phyloP scores from a whole-genome alignment of 179 eudicot genomes.

The Monotropa hypopitys region DNA sequence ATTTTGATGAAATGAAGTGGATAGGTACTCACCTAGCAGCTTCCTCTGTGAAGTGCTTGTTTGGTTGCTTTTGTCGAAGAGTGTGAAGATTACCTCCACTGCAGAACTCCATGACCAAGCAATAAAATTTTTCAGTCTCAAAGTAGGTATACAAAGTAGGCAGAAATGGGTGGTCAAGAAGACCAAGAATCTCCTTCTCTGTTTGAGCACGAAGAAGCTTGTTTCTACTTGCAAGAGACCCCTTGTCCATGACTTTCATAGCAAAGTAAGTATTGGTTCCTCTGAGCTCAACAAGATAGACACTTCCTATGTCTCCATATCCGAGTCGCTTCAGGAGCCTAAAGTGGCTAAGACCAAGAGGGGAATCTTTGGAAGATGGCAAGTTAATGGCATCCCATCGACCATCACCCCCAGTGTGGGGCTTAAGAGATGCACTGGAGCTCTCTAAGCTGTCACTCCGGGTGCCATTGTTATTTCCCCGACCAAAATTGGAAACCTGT shows the following conservation, averaged over 20 bases:
- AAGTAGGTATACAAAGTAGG: slow-evolving; percentile 55
- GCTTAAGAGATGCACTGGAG: slow-evolving; percentile 26
- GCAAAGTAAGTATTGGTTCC: slow-evolving; percentile 48
- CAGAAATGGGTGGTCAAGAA: slow-evolving; percentile 68
- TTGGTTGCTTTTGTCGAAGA: slow-evolving; percentile 58
- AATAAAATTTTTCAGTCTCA: slow-evolving; percentile 59
- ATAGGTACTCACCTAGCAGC: slow-evolving; percentile 43
- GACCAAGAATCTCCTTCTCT: slow-evolving; percentile 62
- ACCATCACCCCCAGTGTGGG: slow-evolving; percentile 55
- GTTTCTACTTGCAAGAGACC: slow-evolving; percentile 56
- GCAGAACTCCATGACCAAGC: slow-evolving; percentile 69
- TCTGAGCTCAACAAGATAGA: slow-evolving; percentile 52
- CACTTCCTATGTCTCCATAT: slow-evolving; percentile 71
- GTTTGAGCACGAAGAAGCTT: slow-evolving; percentile 63
- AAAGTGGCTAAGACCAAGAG: slow-evolving; percentile 48
- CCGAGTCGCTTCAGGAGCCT: slow-evolving; percentile 52
- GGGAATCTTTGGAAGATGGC: slow-evolving; percentile 30
- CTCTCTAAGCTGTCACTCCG: slow-evolving; percentile 58
- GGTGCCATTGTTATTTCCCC: slow-evolving; percentile 14
- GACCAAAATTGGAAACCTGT: slow-evolving; percentile 9
- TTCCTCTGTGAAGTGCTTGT: slow-evolving; percentile 53
- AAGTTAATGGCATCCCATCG: slow-evolving; percentile 57
- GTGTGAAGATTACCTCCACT: slow-evolving; percentile 67
- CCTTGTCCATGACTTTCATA: slow-evolving; percentile 75
- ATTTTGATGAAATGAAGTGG: not conserved